Evolutionary conservation across 352 stramenopile species (phyloP).

Genomic region (Thraustochytrium sp.): DNA sequence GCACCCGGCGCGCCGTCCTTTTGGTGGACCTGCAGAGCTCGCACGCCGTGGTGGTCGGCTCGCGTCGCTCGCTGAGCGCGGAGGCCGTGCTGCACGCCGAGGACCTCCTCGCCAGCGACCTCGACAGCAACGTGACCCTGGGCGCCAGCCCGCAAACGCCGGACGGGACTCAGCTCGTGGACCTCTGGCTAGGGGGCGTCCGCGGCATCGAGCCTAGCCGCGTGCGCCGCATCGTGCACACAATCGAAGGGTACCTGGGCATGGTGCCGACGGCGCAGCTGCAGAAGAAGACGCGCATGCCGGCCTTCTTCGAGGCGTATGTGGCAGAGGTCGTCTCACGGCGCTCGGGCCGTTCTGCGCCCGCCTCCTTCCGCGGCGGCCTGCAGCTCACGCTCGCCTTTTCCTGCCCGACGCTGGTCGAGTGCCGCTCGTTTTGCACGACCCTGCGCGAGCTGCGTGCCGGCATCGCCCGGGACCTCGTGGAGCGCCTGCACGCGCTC

Average conservation of each 20-base stretch:
- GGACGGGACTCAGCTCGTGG: background rate
- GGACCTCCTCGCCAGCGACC: no score
- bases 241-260: constrained; percentile 5
- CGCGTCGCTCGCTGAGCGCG: no score
- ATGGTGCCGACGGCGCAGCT: background rate
- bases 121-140: no score
- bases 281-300: background rate
- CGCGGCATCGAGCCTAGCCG: background rate
- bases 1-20: background rate
- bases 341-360: background rate
- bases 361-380: background rate
- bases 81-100: no score
- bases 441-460: background rate
- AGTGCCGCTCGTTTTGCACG: constrained; percentile 31
- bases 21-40: background rate
- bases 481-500: background rate
- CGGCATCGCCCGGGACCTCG: background rate
- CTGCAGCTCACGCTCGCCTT: background rate
- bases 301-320: background rate
- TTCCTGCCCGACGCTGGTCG: background rate
- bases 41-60: background rate
- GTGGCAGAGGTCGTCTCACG: background rate
- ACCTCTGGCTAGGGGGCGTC: constrained; percentile 17
- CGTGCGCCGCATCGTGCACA: background rate
- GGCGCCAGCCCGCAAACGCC: no score